Conservation (phyloP, 768 basidiomycete genomes). For the Pluteus cervinus region DNA sequence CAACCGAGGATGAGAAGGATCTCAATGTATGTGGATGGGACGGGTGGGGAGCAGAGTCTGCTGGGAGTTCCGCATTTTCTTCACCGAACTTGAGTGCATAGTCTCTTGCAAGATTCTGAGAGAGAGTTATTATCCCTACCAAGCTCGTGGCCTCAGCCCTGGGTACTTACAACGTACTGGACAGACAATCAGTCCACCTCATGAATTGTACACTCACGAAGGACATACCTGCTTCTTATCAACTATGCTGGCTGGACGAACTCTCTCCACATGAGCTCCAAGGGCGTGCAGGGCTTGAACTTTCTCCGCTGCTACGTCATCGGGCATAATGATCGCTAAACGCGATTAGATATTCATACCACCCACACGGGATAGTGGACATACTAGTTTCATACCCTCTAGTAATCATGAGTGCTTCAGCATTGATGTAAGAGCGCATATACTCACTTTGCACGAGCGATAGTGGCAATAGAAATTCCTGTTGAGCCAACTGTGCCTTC, state of each 20-base stretch:
- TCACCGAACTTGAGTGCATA: conserved; percentile 71
- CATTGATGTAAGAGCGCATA: background rate
- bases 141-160: background rate
- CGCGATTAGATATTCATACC: conserved; percentile 4
- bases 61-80: conserved; percentile 24
- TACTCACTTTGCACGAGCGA: conserved; percentile 76
- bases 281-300: conserved; percentile 76
- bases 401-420: background rate
- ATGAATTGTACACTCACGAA: conserved; percentile 2
- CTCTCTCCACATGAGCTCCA: conserved; percentile 85
- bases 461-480: conserved; percentile 93
- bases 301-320: conserved; percentile 89
- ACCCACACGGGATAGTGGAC: conserved; percentile 15
- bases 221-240: conserved; percentile 84
- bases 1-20: conserved; percentile 40
- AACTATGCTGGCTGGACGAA: conserved; percentile 92
- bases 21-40: conserved; percentile 25
- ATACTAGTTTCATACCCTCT: conserved; percentile 88
- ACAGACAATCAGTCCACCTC: conserved; percentile 1
- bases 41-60: conserved; percentile 8
- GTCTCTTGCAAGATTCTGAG: conserved; percentile 81
- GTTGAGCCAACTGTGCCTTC: conserved; percentile 97
- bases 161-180: conserved; percentile 59
- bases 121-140: background rate
- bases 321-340: conserved; percentile 83